Base-by-base conservation (phyloP, 1,284 basidiomycete species). In the Moniliella sp. region DNA sequence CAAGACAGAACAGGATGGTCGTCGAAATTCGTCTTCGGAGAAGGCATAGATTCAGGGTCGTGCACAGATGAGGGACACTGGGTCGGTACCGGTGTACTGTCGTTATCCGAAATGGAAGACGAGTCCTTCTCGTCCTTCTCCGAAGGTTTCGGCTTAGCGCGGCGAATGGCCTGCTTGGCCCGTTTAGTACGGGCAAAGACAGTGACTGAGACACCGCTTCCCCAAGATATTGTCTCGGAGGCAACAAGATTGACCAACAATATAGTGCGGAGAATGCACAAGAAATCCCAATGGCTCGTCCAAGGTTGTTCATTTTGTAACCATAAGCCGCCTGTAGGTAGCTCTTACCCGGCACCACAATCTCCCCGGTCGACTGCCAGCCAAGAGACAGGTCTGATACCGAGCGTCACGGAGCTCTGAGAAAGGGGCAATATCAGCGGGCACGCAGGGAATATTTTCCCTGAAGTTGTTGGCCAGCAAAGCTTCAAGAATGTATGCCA, bases 381-480 rank as follows among this genome's bases (percentile, higher is more conserved):
- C 15, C 4, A 35, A 12, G 1, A 19, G 28, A 31, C 48, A 50
- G 11, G 45, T 48, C 34, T 50, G 48, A 21, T 42, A 48, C 11
- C 25, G 11, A n/a, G 28, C 21, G 25, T 43, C 39, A 3, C 35
- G 25, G 7, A 34, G 25, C 18, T 37, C 33, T 7, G 15, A 19
- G 25, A 43, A 43, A 2, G 41, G 48, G 10, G 46, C 42, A 27
- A 39, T 35, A 8, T 26, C 32, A 9, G 21, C 19, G 10, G 31
- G 31, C 11, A 25, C 19, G 15, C 25, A 28, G 1, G 32, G 35
- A 12, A 42, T 15, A 4, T 44, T 37, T 14, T 46, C 42, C 16
- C 46, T 35, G 37, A 49, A 71, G 50, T 74, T 72, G 57, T 74
- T 74, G 14, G 64, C 61, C 25, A 72, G 53, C 23, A 72, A 41